Conservation (phyloP, 306 rosid species). For the Acmispon strigosus region DNA sequence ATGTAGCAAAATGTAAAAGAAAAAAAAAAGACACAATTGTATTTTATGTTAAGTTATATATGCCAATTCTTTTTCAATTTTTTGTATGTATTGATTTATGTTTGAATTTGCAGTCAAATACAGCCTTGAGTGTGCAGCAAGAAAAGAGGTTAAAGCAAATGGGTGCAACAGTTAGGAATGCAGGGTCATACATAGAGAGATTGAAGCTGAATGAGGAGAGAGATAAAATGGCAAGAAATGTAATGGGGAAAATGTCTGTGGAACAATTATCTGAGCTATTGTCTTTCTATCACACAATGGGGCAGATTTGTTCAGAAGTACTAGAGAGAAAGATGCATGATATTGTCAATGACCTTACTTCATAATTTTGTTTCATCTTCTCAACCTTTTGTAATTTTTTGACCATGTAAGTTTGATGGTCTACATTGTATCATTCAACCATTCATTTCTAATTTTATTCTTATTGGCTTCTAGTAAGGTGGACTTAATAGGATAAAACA, state of each 20-base stretch:
- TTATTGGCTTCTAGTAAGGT: neutral
- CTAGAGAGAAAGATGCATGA: conserved; percentile 60
- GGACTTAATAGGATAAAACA: too few relatives aligned
- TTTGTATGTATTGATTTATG: neutral
- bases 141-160: conserved; percentile 81
- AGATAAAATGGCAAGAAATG: conserved; percentile 56
- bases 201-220: conserved; percentile 61
- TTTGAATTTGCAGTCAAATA: conserved; percentile 60
- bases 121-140: conserved; percentile 74
- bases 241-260: conserved; percentile 68
- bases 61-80: too few relatives aligned
- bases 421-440: neutral
- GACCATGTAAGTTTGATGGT: conserved; percentile 14
- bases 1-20: too few relatives aligned
- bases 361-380: neutral
- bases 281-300: conserved; percentile 82
- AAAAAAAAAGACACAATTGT: too few relatives aligned
- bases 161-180: conserved; percentile 97
- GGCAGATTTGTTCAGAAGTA: conserved; percentile 63
- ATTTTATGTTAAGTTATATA: neutral
- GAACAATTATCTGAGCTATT: conserved; percentile 73
- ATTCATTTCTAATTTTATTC: neutral
- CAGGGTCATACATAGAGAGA: conserved; percentile 57
- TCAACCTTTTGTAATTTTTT: neutral
- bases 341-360: conserved; percentile 27